Percentiles rank a stretch among this genome's conserved stretches.
Evolutionary conservation across 2,329 filamentous ascomycete species (phyloP).

Genomic region (Neoscytalidium dimidiatum): DNA sequence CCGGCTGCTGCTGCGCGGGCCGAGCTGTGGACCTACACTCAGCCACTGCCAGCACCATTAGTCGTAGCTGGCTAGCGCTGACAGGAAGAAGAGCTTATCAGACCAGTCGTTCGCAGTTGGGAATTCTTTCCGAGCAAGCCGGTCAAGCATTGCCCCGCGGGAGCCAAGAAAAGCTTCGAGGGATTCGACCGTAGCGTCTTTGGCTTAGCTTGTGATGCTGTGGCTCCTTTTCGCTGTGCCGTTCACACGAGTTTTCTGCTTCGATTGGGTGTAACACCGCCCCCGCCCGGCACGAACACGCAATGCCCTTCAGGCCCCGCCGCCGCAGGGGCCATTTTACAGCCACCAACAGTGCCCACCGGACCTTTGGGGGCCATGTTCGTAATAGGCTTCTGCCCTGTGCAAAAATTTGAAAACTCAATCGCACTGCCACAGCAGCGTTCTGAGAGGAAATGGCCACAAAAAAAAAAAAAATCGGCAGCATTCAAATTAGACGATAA

Average conservation of each 20-base stretch:
- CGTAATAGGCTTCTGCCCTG: no score
- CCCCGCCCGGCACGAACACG: no score
- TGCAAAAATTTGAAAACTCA: no score
- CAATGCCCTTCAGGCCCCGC: not conserved
- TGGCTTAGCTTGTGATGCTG: not conserved
- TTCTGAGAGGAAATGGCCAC: no score
- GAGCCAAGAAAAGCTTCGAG: not conserved
- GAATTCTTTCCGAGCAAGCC: not conserved
- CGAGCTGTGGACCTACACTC: not conserved
- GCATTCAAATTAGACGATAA: no score
- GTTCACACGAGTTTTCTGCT: no score
- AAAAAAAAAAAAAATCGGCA: no score
- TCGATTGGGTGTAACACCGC: no score
- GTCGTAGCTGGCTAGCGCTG: not conserved
- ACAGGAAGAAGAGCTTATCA: not conserved
- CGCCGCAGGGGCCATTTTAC: not conserved
- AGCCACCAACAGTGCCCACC: not conserved
- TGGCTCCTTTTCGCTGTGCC: not conserved
- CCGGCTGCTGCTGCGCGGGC: not conserved
- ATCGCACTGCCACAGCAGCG: no score
- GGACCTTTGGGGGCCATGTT: no score
- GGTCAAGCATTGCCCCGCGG: not conserved
- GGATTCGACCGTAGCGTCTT: not conserved
- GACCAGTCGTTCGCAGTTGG: not conserved
- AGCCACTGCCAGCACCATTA: not conserved